Percentiles rank a stretch among this genome's conserved stretches.
phyloP scores from a whole-genome alignment of 2,329 filamentous ascomycete genomes.

The Sporothrix humicola region DNA sequence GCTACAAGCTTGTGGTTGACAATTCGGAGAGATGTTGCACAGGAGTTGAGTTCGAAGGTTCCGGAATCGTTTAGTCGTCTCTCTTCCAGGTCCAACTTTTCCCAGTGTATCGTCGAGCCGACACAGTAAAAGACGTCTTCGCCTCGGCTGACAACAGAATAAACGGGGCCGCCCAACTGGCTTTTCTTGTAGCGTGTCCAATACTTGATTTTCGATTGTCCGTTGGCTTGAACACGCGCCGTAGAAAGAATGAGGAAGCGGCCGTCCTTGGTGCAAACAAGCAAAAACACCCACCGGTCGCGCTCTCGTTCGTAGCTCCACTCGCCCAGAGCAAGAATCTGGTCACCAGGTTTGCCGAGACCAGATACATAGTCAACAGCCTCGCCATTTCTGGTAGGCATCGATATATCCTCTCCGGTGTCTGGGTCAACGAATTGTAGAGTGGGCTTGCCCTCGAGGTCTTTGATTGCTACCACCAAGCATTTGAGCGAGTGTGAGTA shows the following conservation, averaged over 20 bases:
- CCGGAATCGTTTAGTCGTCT: constrained; percentile 58
- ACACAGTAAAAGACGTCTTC: constrained; percentile 63
- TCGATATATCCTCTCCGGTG: constrained; percentile 59
- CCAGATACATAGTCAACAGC: constrained; percentile 58
- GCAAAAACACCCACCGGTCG: constrained; percentile 66
- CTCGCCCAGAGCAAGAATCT: constrained; percentile 65
- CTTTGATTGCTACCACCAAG: constrained; percentile 58
- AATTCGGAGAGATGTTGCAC: constrained; percentile 57
- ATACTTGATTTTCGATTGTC: constrained; percentile 52
- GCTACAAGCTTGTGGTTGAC: constrained; percentile 56
- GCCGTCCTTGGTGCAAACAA: constrained; percentile 63
- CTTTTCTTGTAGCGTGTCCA: constrained; percentile 58
- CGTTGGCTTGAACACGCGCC: constrained; percentile 41
- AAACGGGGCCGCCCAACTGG: constrained; percentile 55
- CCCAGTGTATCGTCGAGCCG: constrained; percentile 61
- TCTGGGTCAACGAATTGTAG: constrained; percentile 63
- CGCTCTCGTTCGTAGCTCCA: constrained; percentile 66
- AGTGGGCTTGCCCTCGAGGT: constrained; percentile 51
- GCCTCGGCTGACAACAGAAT: constrained; percentile 60
- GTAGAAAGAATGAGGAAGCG: constrained; percentile 62
- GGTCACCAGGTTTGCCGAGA: constrained; percentile 62
- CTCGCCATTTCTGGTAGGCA: constrained; percentile 50
- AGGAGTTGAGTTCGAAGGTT: constrained; percentile 57
- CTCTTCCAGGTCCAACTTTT: constrained; percentile 57
- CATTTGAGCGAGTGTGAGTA: constrained; percentile 61